Evolutionary conservation across 768 basidiomycete species (phyloP).

Genomic region (Candolleomyces efflorescens): DNA sequence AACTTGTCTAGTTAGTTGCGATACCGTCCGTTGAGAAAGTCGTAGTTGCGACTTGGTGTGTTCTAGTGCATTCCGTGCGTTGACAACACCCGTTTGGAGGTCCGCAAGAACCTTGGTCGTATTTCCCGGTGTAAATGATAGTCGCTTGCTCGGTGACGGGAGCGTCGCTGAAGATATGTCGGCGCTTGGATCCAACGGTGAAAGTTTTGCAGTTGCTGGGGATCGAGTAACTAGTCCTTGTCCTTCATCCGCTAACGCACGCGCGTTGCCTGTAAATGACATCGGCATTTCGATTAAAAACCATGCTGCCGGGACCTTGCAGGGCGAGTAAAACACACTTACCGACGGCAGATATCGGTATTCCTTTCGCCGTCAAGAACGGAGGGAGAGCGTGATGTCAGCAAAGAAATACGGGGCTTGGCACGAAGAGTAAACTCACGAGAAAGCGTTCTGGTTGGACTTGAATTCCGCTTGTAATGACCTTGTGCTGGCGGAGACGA

Average conservation of each 20-base stretch:
- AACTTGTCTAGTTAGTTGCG: slow-evolving; percentile 77
- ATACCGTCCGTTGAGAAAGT: slow-evolving; percentile 77
- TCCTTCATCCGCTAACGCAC: slow-evolving; percentile 76
- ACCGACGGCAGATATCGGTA: slow-evolving; percentile 78
- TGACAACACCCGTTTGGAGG: slow-evolving; percentile 78
- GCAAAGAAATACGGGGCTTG: neutral
- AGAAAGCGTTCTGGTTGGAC: slow-evolving; percentile 76
- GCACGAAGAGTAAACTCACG: slow-evolving; percentile 46
- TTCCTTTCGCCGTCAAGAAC: slow-evolving; percentile 39
- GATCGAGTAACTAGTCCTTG: slow-evolving; percentile 36
- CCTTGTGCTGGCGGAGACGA: slow-evolving; percentile 28
- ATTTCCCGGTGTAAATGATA: slow-evolving; percentile 67
- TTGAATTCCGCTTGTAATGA: slow-evolving; percentile 50
- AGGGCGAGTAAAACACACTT: slow-evolving; percentile 24
- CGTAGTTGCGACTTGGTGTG: slow-evolving; percentile 82
- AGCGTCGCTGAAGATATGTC: slow-evolving; percentile 42
- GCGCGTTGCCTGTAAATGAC: slow-evolving; percentile 65
- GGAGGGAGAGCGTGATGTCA: neutral
- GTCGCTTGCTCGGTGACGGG: slow-evolving; percentile 48
- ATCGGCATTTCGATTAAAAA: slow-evolving; percentile 5
- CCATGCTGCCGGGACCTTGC: slow-evolving; percentile 6
- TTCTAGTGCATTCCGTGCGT: slow-evolving; percentile 77
- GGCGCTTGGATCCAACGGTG: slow-evolving; percentile 9
- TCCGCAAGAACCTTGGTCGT: slow-evolving; percentile 88
- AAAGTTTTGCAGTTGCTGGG: slow-evolving; percentile 10